These are phyloP conservation scores for Botryotinia convoluta DNA, from an alignment of 2,329 filamentous ascomycete genomes.

Conservation along the genomic window DNA sequence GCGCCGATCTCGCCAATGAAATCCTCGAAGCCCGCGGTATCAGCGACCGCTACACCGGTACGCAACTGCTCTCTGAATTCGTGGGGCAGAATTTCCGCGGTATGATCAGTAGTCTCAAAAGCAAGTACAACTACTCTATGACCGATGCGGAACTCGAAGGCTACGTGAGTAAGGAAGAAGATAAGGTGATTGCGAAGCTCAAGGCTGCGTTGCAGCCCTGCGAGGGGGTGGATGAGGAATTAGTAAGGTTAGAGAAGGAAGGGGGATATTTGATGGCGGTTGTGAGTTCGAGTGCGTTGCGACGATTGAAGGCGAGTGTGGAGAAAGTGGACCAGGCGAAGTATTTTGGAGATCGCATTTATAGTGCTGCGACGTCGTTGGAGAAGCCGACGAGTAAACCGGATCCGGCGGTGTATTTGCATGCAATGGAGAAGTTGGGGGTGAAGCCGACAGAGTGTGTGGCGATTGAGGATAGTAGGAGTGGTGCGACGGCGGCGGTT, in stretches of 20 bases:
- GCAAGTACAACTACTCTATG: conserved; percentile 73
- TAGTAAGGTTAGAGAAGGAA: conserved; percentile 60
- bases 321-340: conserved; percentile 75
- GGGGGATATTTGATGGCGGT: conserved; percentile 73
- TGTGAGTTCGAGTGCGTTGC: conserved; percentile 76
- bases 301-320: conserved; percentile 73
- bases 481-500: conserved; percentile 73
- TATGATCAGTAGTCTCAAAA: conserved; percentile 76
- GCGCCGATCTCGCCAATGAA: conserved; percentile 83
- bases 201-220: conserved; percentile 66
- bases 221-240: conserved; percentile 62
- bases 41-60: conserved; percentile 69
- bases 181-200: conserved; percentile 79
- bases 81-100: conserved; percentile 94
- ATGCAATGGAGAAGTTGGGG: conserved; percentile 70
- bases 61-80: conserved; percentile 78
- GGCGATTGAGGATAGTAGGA: conserved; percentile 86
- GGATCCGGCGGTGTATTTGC: conserved; percentile 82
- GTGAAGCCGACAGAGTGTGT: conserved; percentile 70
- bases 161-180: conserved; percentile 76
- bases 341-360: conserved; percentile 79
- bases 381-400: conserved; percentile 83
- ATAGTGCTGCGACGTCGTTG: conserved; percentile 78
- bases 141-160: conserved; percentile 63
- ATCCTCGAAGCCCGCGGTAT: conserved; percentile 69